Base-by-base conservation (phyloP, 768 basidiomycete genomes). In the Amanita jacksonii region DNA sequence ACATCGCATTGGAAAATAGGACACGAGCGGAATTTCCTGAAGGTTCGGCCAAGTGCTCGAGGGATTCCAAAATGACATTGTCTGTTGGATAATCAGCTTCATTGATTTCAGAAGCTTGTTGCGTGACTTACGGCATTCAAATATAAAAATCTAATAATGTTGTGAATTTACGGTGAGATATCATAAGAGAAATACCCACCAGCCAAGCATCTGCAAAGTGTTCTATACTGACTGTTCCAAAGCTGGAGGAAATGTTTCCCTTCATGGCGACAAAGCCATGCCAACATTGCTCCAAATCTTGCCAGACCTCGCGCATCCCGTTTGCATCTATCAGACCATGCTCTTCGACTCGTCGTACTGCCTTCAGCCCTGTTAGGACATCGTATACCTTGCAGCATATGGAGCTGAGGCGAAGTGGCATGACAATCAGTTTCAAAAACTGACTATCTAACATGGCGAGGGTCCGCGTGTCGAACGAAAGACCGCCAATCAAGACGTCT, bases 121-220 rank as follows among this genome's bases (percentile, higher is more conserved):
- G 22, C 34, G 48, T 41, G 19, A 75, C 82, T 69, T 59, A 84
- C 81, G 74, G 59, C 85, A 89, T 61, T 93, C 88, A 52, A 94
- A 94, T 50, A 93, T 80, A 62, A 87, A 91, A 43, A 90, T 85
- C 79, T 86, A 55, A 41, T 53, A 52, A 38, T 38, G 30, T n/a
- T n/a, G 35, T 40, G 45, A 41, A 46, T 49, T 52, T 48, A n/a
- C 33, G 49, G 47, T 51, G 23, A 51, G 48, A 52, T 37, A 41
- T 34, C 40, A 23, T 27, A 41, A 40, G 31, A 36, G 19, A 24
- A 41, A 16, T 34, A 43, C 16, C 48, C 9, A 90, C 82, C 74
- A 87, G 84, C 90, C 91, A 94, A 25, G 82, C 80, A 54, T 85
- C 80, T 35, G 82, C 79, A 57, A 85, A 92, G 46, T 81, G 63